Conservation (phyloP, 345 rosid genomes). For the Aquilaria sinensis region DNA sequence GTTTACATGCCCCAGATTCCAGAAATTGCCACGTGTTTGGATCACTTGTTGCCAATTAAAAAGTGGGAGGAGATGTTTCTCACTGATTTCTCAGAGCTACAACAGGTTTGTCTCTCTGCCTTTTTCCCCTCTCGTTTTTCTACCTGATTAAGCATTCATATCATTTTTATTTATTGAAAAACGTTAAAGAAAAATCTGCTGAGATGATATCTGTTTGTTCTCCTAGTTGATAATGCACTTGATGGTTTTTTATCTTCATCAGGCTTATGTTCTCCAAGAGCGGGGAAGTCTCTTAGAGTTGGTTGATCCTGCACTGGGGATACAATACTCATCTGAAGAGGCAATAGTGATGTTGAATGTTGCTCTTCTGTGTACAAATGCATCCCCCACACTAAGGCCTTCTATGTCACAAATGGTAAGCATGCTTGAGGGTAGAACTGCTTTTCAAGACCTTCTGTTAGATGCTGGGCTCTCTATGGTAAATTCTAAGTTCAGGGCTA, state of each 20-base stretch:
- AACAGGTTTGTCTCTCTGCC: constrained; percentile 33
- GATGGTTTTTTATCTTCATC: not conserved
- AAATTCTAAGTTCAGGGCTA: too few species aligned
- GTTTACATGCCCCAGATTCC: constrained; percentile 86
- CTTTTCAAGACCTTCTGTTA: too few species aligned
- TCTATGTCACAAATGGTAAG: too few species aligned
- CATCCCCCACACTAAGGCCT: too few species aligned
- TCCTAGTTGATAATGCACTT: too few species aligned
- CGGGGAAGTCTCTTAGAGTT: constrained; percentile 13
- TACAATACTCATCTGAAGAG: constrained; percentile 54
- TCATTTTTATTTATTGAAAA: too few species aligned
- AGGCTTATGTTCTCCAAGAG: constrained; percentile 17
- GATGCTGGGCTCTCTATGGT: too few species aligned
- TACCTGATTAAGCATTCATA: too few species aligned
- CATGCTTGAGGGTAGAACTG: too few species aligned
- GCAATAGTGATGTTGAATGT: constrained; percentile 73
- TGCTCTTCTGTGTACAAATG: constrained; percentile 14
- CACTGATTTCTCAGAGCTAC: constrained; percentile 64
- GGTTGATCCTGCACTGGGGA: constrained; percentile 46
- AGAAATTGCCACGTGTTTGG: constrained; percentile 67
- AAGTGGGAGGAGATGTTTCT: constrained; percentile 89
- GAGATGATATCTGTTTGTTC: too few species aligned
- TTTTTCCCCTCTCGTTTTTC: not conserved
- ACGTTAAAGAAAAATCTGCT: too few species aligned
- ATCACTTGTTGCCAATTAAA: constrained; percentile 52